A percentile compares a stretch with the other conserved stretches of the same genome.
Conservation (phyloP, 2,329 filamentous ascomycete species). For the Conoideocrella luteorostrata region DNA sequence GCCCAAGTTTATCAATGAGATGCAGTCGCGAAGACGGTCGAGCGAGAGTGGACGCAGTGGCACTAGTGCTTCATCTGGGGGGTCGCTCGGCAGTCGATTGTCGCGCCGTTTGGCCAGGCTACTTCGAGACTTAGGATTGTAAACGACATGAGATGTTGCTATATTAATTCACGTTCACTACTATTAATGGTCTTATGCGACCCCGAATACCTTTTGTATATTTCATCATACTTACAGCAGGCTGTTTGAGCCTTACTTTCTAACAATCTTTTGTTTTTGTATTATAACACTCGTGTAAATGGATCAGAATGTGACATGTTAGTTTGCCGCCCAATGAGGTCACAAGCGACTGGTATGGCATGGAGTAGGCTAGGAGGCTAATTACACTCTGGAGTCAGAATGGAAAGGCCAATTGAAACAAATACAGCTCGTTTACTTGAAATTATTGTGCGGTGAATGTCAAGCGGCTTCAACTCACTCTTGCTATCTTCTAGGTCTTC, state of each 20-base stretch:
- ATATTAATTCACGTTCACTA: not conserved
- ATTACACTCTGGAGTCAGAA: too few species aligned
- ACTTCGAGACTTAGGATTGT: conserved; percentile 4
- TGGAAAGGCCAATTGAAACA: too few species aligned
- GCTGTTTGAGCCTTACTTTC: not conserved
- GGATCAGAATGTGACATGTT: too few species aligned
- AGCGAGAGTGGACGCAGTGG: conserved; percentile 10
- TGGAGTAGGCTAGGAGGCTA: too few species aligned
- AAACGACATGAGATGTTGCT: not conserved
- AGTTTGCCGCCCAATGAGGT: too few species aligned
- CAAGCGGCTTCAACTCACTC: too few species aligned
- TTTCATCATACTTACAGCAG: not conserved
- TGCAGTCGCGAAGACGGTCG: conserved; percentile 10
- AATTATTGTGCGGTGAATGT: too few species aligned
- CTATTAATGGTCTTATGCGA: not conserved
- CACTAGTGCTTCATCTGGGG: not conserved
- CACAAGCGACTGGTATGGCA: too few species aligned
- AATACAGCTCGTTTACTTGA: too few species aligned
- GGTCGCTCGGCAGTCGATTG: not conserved
- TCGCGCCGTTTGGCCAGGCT: conserved; percentile 4
- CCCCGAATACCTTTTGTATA: not conserved
- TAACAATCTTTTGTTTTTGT: too few species aligned
- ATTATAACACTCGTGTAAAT: too few species aligned
- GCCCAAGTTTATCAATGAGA: conserved; percentile 48
- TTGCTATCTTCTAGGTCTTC: too few species aligned